Conservation (phyloP, 352 stramenopile genomes). For the Phytopythium cucurbitacearum region DNA sequence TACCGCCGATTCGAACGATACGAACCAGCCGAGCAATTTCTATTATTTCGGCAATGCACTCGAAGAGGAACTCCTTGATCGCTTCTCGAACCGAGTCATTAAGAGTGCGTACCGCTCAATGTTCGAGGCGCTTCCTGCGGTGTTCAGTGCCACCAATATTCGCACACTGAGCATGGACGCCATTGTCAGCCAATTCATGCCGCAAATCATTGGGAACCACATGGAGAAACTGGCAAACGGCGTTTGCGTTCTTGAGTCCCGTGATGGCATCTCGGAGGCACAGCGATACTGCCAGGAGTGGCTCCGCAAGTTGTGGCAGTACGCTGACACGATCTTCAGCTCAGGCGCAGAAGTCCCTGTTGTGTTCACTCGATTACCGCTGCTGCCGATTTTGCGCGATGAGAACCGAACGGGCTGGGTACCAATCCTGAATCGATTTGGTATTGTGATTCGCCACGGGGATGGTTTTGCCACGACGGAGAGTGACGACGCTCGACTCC, state of each 20-base stretch:
- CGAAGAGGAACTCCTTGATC: constrained; percentile 46
- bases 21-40: constrained; percentile 1
- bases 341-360: constrained; percentile 17
- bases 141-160: constrained; percentile 49
- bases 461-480: constrained; percentile 9
- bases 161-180: constrained; percentile 20
- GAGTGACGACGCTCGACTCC: constrained; percentile 13
- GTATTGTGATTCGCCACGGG: constrained; percentile 26
- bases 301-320: constrained; percentile 45
- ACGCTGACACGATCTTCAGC: constrained; percentile 34
- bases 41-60: constrained; percentile 41
- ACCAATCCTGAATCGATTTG: constrained; percentile 20
- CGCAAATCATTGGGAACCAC: constrained; percentile 25
- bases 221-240: constrained; percentile 23
- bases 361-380: constrained; percentile 33
- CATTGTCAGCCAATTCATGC: constrained; percentile 38
- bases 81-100: constrained; percentile 37
- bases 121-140: constrained; percentile 36
- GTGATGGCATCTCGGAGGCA: neutral
- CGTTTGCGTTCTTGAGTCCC: constrained; percentile 23
- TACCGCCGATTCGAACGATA: constrained; percentile 3
- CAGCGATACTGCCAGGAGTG: constrained; percentile 30
- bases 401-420: constrained; percentile 23
- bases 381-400: constrained; percentile 28
- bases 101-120: constrained; percentile 29